Evolutionary conservation across 2,329 filamentous ascomycete genomes (phyloP).

Genomic region (Exophiala calicioides): DNA sequence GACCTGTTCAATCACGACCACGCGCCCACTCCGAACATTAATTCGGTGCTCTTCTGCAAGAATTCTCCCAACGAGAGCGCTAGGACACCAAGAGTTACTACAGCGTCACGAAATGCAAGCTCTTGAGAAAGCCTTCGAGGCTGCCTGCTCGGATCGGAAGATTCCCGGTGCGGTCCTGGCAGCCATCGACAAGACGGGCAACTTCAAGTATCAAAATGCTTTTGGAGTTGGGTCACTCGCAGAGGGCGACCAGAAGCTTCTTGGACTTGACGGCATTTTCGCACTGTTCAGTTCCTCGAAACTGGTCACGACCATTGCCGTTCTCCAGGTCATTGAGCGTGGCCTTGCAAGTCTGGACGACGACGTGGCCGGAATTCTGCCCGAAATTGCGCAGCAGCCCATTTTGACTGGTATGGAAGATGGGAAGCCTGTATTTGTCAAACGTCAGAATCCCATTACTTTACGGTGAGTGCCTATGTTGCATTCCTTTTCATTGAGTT

Average conservation of each 20-base stretch:
- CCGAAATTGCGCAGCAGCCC: constrained; percentile 50
- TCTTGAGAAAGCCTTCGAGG: too few relatives aligned
- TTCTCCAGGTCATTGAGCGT: constrained; percentile 55
- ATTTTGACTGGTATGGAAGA: constrained; percentile 52
- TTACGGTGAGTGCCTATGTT: neutral
- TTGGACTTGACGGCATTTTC: constrained; percentile 39
- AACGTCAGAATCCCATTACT: constrained; percentile 19
- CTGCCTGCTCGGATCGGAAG: too few relatives aligned
- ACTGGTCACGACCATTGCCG: constrained; percentile 53
- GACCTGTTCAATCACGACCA: too few relatives aligned
- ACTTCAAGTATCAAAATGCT: constrained; percentile 44
- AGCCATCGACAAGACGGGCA: too few relatives aligned
- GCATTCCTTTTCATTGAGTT: neutral
- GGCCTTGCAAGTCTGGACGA: constrained; percentile 49
- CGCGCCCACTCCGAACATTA: too few relatives aligned
- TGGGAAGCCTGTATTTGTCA: constrained; percentile 34
- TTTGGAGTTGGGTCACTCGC: constrained; percentile 45
- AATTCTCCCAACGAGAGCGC: too few relatives aligned
- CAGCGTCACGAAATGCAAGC: too few relatives aligned
- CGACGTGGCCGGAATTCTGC: constrained; percentile 48
- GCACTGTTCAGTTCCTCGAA: constrained; percentile 38
- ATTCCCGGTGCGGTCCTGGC: too few relatives aligned
- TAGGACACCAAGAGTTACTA: too few relatives aligned
- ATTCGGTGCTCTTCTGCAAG: too few relatives aligned
- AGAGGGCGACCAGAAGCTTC: constrained; percentile 41